Evolutionary conservation across 805 yeast genomes (phyloP), one percentile per base, ranked within the genome.

Genomic region (Candida hispaniensis): DNA sequence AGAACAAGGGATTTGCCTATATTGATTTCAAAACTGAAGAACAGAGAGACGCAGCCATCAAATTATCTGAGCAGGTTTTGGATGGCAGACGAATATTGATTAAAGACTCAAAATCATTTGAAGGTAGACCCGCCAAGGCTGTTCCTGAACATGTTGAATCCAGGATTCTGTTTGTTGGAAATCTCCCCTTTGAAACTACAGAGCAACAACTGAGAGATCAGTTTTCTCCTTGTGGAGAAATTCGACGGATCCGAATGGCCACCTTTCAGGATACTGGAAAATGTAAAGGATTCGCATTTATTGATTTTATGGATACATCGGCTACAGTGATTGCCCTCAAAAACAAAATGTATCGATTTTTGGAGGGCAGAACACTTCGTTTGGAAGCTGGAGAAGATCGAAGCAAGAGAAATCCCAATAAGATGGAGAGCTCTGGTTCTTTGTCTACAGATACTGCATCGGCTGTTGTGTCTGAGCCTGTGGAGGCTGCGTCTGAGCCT

Each of bases 191-290:
- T 51, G 96, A 86, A 52, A 81, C 96, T 7, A 80, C 93, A 1
- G 75, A 79, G 42, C 93, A 79, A 18, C 57, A 74, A 43, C 61
- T 88, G 26, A 75, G 73, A 44, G 78, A 73, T 47, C 94, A 81
- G 44, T 88, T 88, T 64, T 78, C 79, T 56, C 88, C 79, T 49
- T 85, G 94, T 59, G 96, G 97, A 23, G 85, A 79, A 44, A 88
- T 93, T 41, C 59, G 65, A 17, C 72, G 72, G 45, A 72, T 88
- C 36, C 71, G 98, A 56, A 88, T 86, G 93, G 97, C 97, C 3
- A 86, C 98, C n/a, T 88, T 88, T 58, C 85, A 91, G 59, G 98
- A 88, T 54, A 63, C 79, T 33, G 97, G 96, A 1, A 88, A 86
- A 54, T 88, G 97, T 64, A 91, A 91, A 57, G 97, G 97, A 2